Conservation (phyloP, 2,329 filamentous ascomycete species). For the Aspergillus pseudotamarii region DNA sequence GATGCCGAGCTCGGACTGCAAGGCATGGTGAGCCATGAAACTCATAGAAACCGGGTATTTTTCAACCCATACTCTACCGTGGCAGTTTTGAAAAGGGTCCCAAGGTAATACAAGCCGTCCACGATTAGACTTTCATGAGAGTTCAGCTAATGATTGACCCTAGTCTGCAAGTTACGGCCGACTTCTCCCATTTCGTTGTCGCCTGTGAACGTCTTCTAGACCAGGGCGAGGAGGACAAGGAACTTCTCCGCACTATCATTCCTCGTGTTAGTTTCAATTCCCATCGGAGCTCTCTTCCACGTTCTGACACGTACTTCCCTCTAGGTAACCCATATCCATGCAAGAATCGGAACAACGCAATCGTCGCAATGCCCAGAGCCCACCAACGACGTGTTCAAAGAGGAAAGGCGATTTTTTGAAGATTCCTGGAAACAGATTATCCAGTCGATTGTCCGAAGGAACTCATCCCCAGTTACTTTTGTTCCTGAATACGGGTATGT, state of each 20-base stretch:
- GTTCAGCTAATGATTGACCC: neutral
- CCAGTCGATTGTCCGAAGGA: constrained; percentile 4
- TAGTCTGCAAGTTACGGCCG: constrained; percentile 26
- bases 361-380: constrained; percentile 42
- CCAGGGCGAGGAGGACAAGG: constrained; percentile 20
- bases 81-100: constrained; percentile 33
- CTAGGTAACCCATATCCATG: constrained; percentile 40
- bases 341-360: constrained; percentile 41
- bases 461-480: constrained; percentile 10
- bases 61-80: constrained; percentile 35
- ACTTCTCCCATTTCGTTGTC: constrained; percentile 29
- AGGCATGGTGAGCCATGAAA: constrained; percentile 37
- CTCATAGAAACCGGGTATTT: constrained; percentile 36
- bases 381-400: constrained; percentile 29
- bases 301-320: neutral
- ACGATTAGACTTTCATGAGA: neutral
- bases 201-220: constrained; percentile 25
- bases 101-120: constrained; percentile 25
- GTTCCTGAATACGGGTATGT: constrained; percentile 20
- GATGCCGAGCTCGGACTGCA: constrained; percentile 34
- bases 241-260: constrained; percentile 26
- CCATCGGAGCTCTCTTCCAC: too few species aligned
- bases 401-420: constrained; percentile 38
- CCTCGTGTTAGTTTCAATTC: constrained; percentile 29
- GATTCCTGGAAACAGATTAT: constrained; percentile 24